Conservation (phyloP, 306 rosid genomes). For the Cucumis cinereus region DNA sequence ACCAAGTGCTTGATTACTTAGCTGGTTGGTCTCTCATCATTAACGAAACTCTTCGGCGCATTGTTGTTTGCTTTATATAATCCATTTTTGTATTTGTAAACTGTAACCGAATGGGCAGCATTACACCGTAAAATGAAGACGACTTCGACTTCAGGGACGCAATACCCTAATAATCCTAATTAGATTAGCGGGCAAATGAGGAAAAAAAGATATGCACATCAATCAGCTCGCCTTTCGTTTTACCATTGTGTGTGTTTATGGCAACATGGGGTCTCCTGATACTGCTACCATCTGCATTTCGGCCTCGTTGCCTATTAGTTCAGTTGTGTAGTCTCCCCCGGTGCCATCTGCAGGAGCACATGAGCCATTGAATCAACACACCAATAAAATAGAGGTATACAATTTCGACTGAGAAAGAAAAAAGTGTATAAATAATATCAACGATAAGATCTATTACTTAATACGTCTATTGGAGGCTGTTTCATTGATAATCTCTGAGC, state of each 20-base stretch:
- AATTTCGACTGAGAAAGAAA: background rate
- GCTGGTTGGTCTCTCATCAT: slow-evolving; percentile 23
- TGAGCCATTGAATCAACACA: slow-evolving; percentile 11
- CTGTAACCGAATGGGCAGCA: slow-evolving; percentile 20
- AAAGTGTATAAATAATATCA: background rate
- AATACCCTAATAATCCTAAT: background rate
- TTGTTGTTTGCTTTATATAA: slow-evolving; percentile 48
- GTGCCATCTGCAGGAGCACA: slow-evolving; percentile 55
- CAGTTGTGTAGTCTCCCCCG: slow-evolving; percentile 48
- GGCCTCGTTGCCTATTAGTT: slow-evolving; percentile 54
- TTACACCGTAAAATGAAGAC: slow-evolving; percentile 7
- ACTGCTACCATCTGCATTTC: slow-evolving; percentile 59
- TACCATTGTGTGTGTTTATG: slow-evolving; percentile 15
- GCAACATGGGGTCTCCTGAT: slow-evolving; percentile 89
- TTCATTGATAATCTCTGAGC: slow-evolving; percentile 8
- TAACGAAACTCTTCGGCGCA: slow-evolving; percentile 31
- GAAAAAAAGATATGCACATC: slow-evolving; percentile 8
- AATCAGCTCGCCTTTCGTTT: slow-evolving; percentile 19
- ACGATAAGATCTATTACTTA: slow-evolving; percentile 3
- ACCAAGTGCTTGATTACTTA: slow-evolving; percentile 16
- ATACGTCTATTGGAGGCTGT: slow-evolving; percentile 8
- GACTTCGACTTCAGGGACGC: background rate
- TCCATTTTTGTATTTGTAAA: slow-evolving; percentile 35
- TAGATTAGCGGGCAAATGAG: slow-evolving; percentile 5
- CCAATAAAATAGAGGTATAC: background rate